phyloP scores from a whole-genome alignment of 768 basidiomycete genomes.

The Lyophyllum atratum region DNA sequence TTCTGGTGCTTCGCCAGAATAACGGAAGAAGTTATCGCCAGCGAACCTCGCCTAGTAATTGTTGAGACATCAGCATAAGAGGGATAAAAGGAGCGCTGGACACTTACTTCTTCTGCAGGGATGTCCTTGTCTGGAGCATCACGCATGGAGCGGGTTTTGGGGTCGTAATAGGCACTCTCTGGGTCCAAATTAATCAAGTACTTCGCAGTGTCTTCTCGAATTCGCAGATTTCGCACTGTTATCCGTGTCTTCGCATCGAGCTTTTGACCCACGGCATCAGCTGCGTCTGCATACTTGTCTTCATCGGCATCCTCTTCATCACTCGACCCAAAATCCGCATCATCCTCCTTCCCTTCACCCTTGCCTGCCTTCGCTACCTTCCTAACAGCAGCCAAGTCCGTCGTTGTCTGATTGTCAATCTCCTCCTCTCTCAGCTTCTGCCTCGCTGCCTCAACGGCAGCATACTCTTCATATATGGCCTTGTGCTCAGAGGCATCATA shows the following conservation, averaged over 20 bases:
- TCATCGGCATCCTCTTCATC: conserved; percentile 96
- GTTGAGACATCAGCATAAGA: conserved; percentile 6
- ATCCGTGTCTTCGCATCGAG: conserved; percentile 98
- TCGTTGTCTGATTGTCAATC: conserved; percentile 96
- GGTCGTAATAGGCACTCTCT: conserved; percentile 97
- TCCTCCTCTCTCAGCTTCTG: conserved; percentile 94
- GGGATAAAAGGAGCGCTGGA: not conserved
- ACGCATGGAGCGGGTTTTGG: conserved; percentile 99
- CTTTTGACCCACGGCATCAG: conserved; percentile 97
- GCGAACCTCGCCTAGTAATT: conserved; percentile 76
- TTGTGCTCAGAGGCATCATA: conserved; percentile 91
- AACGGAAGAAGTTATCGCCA: conserved; percentile 94
- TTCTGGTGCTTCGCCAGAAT: conserved; percentile 89
- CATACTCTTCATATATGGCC: conserved; percentile 90
- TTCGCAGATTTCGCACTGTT: conserved; percentile 96
- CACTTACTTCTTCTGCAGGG: conserved; percentile 83
- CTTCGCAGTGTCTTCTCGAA: conserved; percentile 98
- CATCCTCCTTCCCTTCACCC: conserved; percentile 66
- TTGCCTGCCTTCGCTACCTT: conserved; percentile 94
- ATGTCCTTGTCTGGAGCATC: conserved; percentile 85
- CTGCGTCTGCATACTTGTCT: conserved; percentile 97
- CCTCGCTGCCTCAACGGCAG: conserved; percentile 86
- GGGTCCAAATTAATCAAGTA: conserved; percentile 97
- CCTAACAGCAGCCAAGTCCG: conserved; percentile 85
- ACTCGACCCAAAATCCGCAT: conserved; percentile 94